Evolutionary conservation across 2,329 filamentous ascomycete genomes (phyloP), one percentile per base, ranked within the genome.

Genomic region (Colletotrichum filicis): DNA sequence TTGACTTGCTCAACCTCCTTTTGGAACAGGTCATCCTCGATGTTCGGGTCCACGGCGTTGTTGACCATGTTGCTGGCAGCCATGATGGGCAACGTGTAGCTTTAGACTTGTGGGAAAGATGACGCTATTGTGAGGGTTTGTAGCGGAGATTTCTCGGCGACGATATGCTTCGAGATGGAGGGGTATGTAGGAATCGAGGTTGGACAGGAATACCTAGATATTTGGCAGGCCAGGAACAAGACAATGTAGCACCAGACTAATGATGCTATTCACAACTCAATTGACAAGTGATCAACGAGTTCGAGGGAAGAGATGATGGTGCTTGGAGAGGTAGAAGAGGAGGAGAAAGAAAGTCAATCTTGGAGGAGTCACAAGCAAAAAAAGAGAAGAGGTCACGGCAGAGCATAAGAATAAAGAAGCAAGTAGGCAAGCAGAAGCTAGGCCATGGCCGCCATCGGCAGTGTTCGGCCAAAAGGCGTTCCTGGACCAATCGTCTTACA

Each of bases 1-100:
- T 98, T 94, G 77, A 98, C 93, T 77, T 93, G 91, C 79, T 93
- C 91, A 73, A 98, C 95, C 82, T 99, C 97, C 77, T 93, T 89
- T 79, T 91, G 88, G 85, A 93, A 98, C 79, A 92, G 85, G 79
- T 93, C 85, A 74, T 92, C 90, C 80, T 92, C 91, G 68, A 81
- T 77, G 71, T 87, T 85, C 66, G 87, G 87, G 80, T 91, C 88
- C 76, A 91, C 85, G 74, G 89, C 85, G 76, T 85, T 80, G 80
- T 87, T 89, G 69, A 87, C 80, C 91, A 92, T 92, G 82, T 91
- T 92, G 83, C 89, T 88, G 76, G 87, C 84, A 75, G 89, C 89
- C 89, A 91, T 91, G 77, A 57, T 85, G 82, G 76, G 76, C 75
- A 74, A 42, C 37, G 28, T 32, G 28, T 57, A 30, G 66, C 35